Base-by-base conservation (phyloP, 345 rosid species). In the Moringa oleifera region DNA sequence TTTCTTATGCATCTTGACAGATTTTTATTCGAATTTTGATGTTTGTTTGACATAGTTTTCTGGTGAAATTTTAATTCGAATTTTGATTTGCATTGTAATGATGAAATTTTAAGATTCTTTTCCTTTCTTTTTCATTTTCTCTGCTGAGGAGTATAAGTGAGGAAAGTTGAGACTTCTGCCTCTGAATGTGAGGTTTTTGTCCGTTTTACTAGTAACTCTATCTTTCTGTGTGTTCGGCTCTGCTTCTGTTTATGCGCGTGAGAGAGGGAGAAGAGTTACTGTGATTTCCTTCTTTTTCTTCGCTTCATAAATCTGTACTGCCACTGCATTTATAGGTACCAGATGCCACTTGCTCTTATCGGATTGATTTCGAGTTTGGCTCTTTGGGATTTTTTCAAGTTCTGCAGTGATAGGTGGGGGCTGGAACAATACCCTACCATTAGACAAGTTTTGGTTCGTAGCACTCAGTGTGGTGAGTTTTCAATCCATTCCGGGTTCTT, bases 341-440 rank as follows among this genome's bases (percentile, higher is more conserved):
- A 90, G 73, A 89, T 90, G 91, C 97, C 96, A 17, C 79, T 88
- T 61, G 89, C 99, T 51, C 90, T 94, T 57, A 74, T 82, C 57
- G 97, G 97, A 59, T 73, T 94, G 74, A 36, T 88, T 56, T 83
- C 86, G 58, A 78, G 96, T 72, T 83, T 94, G 82, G 95, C 86
- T 7, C 69, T 94, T 60, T 94, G 97, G 99, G 97, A 90, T 66
- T 50, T 79, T 25, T 82, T 94, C 82, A 88, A 79, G 77, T 83
- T 83, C 71, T 75, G 86, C 54, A 80, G 79, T 69, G 83, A 82
- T 24, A 78, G 62, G 57, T 94, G 90, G 95, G 78, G 74, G 19
- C 87, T 84, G 73, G 85, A 88, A 64, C 74, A 73, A 18, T 77
- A 77, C 56, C 93, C 96, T 68, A 63, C 75, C 8, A 9, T 75